Conservation (phyloP, 1,284 basidiomycete genomes). For the Pseudomicrostroma phylloplanum region DNA sequence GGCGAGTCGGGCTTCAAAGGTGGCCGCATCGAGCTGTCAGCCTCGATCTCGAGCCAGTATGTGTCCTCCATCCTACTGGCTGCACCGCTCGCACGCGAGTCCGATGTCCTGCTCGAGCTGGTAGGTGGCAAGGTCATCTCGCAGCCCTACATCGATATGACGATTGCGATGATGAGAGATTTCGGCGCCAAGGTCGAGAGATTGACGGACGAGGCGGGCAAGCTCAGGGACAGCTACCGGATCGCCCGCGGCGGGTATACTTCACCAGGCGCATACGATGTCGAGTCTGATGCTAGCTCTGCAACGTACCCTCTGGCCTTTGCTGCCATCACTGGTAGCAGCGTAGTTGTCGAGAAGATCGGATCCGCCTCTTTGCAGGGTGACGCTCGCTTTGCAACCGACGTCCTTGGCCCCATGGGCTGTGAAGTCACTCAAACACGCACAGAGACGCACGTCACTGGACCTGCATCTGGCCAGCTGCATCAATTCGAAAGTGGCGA, state of each 20-base stretch:
- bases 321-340: constrained; percentile 89
- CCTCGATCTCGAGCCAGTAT: constrained; percentile 94
- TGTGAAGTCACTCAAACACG: constrained; percentile 81
- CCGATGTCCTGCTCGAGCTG: constrained; percentile 73
- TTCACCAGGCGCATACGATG: constrained; percentile 72
- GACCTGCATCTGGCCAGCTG: constrained; percentile 73
- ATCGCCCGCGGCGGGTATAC: constrained; percentile 76
- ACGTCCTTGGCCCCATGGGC: constrained; percentile 90
- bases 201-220: constrained; percentile 62
- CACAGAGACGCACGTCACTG: constrained; percentile 84
- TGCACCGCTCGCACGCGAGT: constrained; percentile 80
- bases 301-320: constrained; percentile 96
- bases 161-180: constrained; percentile 92
- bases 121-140: constrained; percentile 91
- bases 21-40: constrained; percentile 77
- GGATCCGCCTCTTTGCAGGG: constrained; percentile 87
- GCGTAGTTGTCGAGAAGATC: constrained; percentile 87
- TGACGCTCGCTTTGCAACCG: constrained; percentile 87
- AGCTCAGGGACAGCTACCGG: constrained; percentile 65
- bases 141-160: constrained; percentile 99
- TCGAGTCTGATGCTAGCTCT: constrained; percentile 91
- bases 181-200: constrained; percentile 79
- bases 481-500: constrained; percentile 65
- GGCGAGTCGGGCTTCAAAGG: constrained; percentile 65
- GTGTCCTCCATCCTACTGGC: constrained; percentile 93